Percentiles rank a stretch among this genome's conserved stretches.
Evolutionary conservation across 1,284 basidiomycete genomes (phyloP).

Genomic region (Pascua guehoae): DNA sequence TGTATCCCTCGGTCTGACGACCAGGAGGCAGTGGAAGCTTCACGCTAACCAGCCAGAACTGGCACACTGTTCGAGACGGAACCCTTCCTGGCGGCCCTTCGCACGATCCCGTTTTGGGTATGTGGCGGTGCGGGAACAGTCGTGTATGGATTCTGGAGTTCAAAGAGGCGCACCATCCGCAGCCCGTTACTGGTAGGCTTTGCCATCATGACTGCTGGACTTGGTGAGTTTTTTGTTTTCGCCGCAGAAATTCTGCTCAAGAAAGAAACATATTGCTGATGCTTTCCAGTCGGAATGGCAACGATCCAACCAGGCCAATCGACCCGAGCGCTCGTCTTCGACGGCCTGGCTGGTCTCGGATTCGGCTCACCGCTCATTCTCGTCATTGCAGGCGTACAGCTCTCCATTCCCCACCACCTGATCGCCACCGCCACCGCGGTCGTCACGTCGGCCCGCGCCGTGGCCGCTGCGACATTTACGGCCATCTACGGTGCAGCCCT

Average conservation of each 20-base stretch:
- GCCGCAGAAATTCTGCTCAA: no score
- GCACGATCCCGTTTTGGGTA: constrained; percentile 9
- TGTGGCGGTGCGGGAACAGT: constrained; percentile 5
- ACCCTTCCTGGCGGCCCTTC: constrained; percentile 6
- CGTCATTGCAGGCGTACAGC: constrained; percentile 20
- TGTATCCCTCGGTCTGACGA: no score
- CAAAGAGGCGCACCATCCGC: constrained; percentile 11
- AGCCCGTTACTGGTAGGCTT: constrained; percentile 15
- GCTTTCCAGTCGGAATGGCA: constrained; percentile 12
- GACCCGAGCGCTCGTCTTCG: constrained; percentile 3
- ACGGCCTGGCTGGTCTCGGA: constrained; percentile 19
- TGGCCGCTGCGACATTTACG: constrained; percentile 15
- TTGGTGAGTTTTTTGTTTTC: background rate
- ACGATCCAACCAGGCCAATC: constrained; percentile 11
- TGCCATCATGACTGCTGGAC: constrained; percentile 12
- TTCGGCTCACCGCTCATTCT: constrained; percentile 23
- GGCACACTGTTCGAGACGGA: constrained; percentile 12
- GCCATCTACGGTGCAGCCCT: constrained; percentile 21
- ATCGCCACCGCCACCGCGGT: constrained; percentile 24
- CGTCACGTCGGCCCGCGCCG: constrained; percentile 15
- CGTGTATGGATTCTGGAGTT: constrained; percentile 15
- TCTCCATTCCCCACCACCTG: constrained; percentile 22
- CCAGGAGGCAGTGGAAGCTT: no score
- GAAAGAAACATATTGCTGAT: no score
- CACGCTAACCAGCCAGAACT: background rate